These are phyloP conservation scores for Coemansia sp. DNA, from an alignment of 192 early-diverging fungal genomes.

Conservation along the genomic window DNA sequence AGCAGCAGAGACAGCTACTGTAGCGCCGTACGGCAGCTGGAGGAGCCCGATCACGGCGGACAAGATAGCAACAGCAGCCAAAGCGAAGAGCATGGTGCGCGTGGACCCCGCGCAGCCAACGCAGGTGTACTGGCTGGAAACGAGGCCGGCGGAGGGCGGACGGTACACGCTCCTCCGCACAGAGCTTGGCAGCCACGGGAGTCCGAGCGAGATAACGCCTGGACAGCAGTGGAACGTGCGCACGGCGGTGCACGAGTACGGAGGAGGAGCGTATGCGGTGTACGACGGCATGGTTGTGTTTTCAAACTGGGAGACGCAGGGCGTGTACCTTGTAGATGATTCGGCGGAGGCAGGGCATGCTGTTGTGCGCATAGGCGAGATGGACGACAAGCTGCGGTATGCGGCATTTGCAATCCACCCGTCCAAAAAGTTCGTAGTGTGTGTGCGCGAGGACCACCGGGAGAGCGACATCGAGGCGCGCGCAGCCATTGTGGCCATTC, in stretches of 20 bases:
- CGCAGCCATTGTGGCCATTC: constrained; percentile 62
- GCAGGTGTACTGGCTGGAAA: constrained; percentile 49
- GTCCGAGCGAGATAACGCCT: constrained; percentile 23
- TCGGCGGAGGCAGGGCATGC: constrained; percentile 5
- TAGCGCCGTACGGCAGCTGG: constrained; percentile 49
- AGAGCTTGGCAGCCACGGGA: constrained; percentile 30
- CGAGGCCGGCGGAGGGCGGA: constrained; percentile 43
- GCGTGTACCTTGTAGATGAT: constrained; percentile 57
- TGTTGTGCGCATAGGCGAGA: constrained; percentile 48
- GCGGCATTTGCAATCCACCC: constrained; percentile 66
- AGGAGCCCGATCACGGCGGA: constrained; percentile 37
- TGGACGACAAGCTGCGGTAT: constrained; percentile 59
- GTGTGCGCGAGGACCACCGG: constrained; percentile 71
- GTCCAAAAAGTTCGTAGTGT: constrained; percentile 57
- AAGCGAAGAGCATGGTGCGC: constrained; percentile 13
- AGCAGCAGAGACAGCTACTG: neutral
- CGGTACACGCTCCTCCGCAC: constrained; percentile 37
- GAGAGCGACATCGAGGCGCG: constrained; percentile 49
- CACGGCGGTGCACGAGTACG: constrained; percentile 77
- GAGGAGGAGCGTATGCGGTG: constrained; percentile 65
- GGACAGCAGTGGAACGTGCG: constrained; percentile 61
- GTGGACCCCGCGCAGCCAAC: constrained; percentile 33
- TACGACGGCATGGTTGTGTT: constrained; percentile 62
- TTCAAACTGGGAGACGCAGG: constrained; percentile 60
- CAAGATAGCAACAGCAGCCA: constrained; percentile 28